Evolutionary conservation across 495 filamentous ascomycete species (phyloP), one percentile per base, ranked within the genome.

Genomic region (Annulohypoxylon stygium): DNA sequence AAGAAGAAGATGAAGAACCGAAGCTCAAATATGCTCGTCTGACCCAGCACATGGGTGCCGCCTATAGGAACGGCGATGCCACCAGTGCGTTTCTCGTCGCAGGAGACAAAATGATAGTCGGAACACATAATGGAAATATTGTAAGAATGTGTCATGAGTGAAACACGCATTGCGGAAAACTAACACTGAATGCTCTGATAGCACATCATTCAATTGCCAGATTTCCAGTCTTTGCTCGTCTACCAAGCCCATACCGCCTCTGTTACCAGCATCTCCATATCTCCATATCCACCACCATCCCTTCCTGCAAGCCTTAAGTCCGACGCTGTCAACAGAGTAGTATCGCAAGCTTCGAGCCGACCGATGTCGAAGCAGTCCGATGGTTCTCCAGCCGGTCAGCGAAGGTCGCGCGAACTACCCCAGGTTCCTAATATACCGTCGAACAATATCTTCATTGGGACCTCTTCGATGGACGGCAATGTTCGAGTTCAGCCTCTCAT

Each of bases 41-140:
- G 65, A 98, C 96, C 12, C 90, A 89, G 57, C 90, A 91, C 69
- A 81, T 98, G 65, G 89, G 86, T 14, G 81, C 91, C 4, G 89
- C 97, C 54, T 99, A 98, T 83, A 90, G 93, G 58, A 97, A 97
- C 83, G 94, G 93, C 64, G 96, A 99, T 86, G 92, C 93, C 67
- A 97, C 95, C 37, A 97, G 95, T 81, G 84, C 93, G 8, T 97
- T 95, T 75, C 82, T 96, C 33, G 93, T 96, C 55, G 92, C 92
- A 20, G 95, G 94, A 26, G 96, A 98, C 84, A 98, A 97, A 83
- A 97, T 98, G 94, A 91, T 98, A 63, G 84, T 97, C 70, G 96
- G 96, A 71, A 97, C 97, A 3, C 96, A 99, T 80, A 98, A 97
- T 82, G 96, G 96, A 72, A 97, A 96, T 75, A 93, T 98, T 74